Percentiles rank a stretch among this genome's conserved stretches.
Evolutionary conservation across 176 grass and related monocot species (phyloP).

Genomic region (Oryza coarctata): DNA sequence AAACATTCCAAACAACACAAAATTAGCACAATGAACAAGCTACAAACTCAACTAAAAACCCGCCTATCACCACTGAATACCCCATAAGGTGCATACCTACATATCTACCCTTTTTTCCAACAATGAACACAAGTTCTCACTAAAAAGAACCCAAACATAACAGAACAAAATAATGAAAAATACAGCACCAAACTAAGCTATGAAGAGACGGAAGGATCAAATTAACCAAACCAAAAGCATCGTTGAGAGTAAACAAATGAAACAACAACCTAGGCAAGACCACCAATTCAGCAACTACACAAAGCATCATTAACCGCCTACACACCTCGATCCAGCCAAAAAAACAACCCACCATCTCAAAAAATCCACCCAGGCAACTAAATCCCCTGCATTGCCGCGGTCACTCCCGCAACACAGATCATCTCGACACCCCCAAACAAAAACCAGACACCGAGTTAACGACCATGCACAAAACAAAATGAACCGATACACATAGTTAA

Average conservation of each 20-base stretch:
- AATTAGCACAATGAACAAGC: neutral
- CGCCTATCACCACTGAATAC: neutral
- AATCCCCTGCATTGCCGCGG: neutral
- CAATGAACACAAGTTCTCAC: neutral
- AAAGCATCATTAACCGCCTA: conserved; percentile 18
- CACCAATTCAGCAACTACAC: neutral
- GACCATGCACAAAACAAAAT: too few species aligned
- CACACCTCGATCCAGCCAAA: neutral
- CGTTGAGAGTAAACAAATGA: neutral
- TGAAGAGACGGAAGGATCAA: conserved; percentile 3
- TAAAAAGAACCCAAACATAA: neutral
- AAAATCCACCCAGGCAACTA: neutral
- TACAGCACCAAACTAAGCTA: neutral
- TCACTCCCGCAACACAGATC: neutral
- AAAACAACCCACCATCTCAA: neutral
- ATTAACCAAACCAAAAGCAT: neutral
- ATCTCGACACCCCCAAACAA: neutral
- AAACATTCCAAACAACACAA: neutral
- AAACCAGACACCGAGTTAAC: neutral
- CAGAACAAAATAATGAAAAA: neutral
- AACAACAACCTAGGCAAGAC: neutral
- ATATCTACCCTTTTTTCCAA: too few species aligned
- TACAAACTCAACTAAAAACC: neutral
- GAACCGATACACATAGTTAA: neutral
- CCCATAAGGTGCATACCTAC: neutral